Evolutionary conservation across 148 eudicot genomes (phyloP).

Genomic region (Limonium bicolor): DNA sequence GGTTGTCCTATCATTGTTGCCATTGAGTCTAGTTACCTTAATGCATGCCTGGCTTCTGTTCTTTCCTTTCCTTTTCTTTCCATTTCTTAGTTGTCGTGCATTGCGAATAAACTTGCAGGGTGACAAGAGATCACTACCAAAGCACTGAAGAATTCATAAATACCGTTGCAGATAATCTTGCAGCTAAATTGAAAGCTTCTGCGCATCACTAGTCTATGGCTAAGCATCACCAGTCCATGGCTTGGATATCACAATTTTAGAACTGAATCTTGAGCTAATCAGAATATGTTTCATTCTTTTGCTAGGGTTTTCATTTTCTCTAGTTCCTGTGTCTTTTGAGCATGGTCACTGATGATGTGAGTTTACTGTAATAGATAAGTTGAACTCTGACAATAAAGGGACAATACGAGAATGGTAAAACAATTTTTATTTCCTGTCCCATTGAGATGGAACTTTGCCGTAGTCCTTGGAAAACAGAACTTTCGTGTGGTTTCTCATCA

Average conservation of each 20-base stretch:
- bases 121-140: conserved; percentile 36
- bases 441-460: not conserved
- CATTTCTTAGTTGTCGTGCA: not conserved
- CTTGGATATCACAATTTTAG: not conserved
- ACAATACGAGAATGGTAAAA: not conserved
- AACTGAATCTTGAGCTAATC: not conserved
- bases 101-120: conserved; percentile 23
- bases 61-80: not conserved
- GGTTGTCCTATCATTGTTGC: too few species aligned
- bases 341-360: not conserved
- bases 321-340: not conserved
- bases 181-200: conserved; percentile 21
- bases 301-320: not conserved
- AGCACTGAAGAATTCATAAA: conserved; percentile 63
- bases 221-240: not conserved
- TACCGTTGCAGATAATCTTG: conserved; percentile 38
- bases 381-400: not conserved
- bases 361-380: not conserved
- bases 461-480: not conserved
- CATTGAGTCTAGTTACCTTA: not conserved
- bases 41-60: not conserved
- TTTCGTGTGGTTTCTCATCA: too few species aligned
- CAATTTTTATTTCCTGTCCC: not conserved
- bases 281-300: not conserved
- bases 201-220: conserved; percentile 1